Evolutionary conservation across 192 early-diverging fungal genomes (phyloP).

Genomic region (Cetraspora pellucida): DNA sequence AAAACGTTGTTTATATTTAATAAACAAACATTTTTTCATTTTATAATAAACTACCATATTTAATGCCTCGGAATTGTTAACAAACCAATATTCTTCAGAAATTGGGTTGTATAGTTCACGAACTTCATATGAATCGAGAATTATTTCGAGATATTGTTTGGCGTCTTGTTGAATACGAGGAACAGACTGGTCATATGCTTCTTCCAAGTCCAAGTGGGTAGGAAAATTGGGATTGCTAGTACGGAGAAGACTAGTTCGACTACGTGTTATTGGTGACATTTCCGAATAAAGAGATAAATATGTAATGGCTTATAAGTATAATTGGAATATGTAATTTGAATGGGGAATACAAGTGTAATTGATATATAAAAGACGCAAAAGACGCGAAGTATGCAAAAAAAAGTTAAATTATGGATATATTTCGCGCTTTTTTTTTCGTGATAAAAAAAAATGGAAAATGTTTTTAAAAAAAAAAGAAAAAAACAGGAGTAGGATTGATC

Average conservation of each 20-base stretch:
- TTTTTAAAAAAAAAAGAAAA: too few species aligned
- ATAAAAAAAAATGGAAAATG: too few species aligned
- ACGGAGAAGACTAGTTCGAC: constrained; percentile 8
- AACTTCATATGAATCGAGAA: not conserved
- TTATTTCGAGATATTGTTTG: not conserved
- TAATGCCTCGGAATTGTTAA: constrained; percentile 14
- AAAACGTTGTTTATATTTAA: not conserved
- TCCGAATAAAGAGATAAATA: not conserved
- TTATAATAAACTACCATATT: constrained; percentile 21
- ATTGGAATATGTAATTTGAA: too few species aligned
- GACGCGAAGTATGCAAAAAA: too few species aligned
- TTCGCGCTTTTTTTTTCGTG: too few species aligned
- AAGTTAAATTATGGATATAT: too few species aligned
- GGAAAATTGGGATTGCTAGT: constrained; percentile 7
- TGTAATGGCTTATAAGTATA: too few species aligned
- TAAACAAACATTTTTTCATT: constrained; percentile 20
- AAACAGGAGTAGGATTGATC: too few species aligned
- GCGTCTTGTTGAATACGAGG: constrained; percentile 8
- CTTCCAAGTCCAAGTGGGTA: not conserved
- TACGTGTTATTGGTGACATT: constrained; percentile 28
- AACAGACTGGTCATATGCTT: not conserved
- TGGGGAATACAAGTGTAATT: too few species aligned
- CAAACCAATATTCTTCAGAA: constrained; percentile 17
- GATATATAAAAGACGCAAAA: too few species aligned
- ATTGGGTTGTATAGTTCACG: constrained; percentile 2